Base-by-base conservation (phyloP, 1,284 basidiomycete genomes). In the Moniliophthora roreri region DNA sequence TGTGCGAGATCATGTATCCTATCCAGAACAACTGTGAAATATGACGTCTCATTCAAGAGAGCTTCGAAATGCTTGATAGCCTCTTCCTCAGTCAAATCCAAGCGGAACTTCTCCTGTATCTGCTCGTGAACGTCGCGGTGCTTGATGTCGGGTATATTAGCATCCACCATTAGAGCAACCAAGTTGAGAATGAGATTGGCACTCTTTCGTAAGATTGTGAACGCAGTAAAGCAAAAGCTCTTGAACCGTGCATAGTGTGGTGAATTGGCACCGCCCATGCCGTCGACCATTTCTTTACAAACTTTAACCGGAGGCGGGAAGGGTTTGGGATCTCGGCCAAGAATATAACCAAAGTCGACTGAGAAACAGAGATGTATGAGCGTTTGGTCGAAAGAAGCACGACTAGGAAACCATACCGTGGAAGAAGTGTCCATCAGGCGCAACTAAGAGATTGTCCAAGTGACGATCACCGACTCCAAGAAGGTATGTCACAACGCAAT, bases 271-370 rank as follows among this genome's bases (percentile, higher is more conserved):
- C 97, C 96, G 15, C 97, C 97, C 95, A 99, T 98, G 7, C 91
- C 95, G 65, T 99, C 97, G 0, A 99, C 94, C 97, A 99, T 99
- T 68, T 99, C 97, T 63, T 97, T 96, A 73, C 95, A 97, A 24
- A 99, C 91, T 70, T 99, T 99, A 62, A 99, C 95, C 1, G 95
- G 92, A 1, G 97, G 97, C 4, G 97, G 95, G 66, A 97, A 98
- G 0, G 95, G 95, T 68, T 99, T 99, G 0, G 97, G 97, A 66
- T 99, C 97, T 6, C 95, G 88, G 2, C 96, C 96, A 7, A 99
- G 81, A 63, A 99, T 99, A 72, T 98, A 99, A 2, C 97, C 96
- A 66, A 99, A 99, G 70, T 99, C 97, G 59, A 99, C 96, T 94
- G 62, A 0, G 42, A 34, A 37, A 48, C 49, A 63, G 10, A 66